These are phyloP conservation scores for Leishmania amazonensis DNA, from an alignment of 208 protist species.

Conservation along the genomic window DNA sequence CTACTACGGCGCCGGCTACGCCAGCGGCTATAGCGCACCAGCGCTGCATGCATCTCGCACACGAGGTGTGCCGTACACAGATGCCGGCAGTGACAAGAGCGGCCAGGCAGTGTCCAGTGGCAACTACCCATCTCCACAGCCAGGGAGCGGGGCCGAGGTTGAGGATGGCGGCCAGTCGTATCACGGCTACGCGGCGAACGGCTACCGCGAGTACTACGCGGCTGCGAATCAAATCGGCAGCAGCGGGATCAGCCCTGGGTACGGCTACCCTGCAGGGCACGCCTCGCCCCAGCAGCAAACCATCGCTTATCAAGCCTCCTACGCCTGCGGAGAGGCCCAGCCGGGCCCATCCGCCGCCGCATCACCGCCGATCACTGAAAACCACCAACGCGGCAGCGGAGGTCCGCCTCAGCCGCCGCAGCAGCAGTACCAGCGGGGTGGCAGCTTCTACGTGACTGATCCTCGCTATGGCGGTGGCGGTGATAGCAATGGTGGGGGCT, in stretches of 20 bases:
- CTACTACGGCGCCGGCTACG: conserved; percentile 8
- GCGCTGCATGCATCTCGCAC: background rate
- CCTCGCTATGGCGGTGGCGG: conserved; percentile 4
- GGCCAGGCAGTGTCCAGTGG: background rate
- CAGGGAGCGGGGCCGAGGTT: background rate
- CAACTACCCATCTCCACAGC: background rate
- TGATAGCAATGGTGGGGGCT: background rate
- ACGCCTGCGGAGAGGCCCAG: background rate
- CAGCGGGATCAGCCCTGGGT: background rate
- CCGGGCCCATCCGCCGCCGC: background rate
- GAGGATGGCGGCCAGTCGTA: conserved; percentile 6
- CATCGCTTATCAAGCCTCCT: background rate
- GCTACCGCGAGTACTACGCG: conserved; percentile 2
- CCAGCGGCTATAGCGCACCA: background rate
- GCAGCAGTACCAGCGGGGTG: conserved; percentile 5
- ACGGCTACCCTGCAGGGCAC: conserved; percentile 14
- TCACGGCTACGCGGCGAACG: conserved; percentile 1
- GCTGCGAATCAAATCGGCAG: background rate
- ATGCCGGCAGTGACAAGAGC: background rate
- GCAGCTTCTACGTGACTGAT: background rate
- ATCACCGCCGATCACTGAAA: background rate
- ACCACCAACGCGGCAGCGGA: background rate
- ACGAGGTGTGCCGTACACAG: background rate
- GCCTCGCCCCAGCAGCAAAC: background rate
- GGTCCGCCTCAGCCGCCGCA: background rate